Conservation (phyloP, 75 land plant species). For the Pseudotsuga menziesii region DNA sequence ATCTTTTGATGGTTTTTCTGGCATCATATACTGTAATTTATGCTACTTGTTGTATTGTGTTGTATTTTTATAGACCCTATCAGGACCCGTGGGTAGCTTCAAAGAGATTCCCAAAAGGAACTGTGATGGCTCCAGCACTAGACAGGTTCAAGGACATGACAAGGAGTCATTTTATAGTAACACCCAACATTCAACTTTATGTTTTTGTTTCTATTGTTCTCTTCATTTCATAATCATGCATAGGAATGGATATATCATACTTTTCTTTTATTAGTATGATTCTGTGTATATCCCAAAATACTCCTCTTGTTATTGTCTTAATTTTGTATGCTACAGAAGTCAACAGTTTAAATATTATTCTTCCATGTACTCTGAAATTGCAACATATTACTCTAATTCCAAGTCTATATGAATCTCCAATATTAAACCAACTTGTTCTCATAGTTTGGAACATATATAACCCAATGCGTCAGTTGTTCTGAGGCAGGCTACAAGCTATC, state of each 20-base stretch:
- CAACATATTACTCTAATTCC: background rate
- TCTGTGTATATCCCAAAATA: conserved; percentile 4
- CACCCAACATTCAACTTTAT: background rate
- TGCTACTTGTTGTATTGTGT: background rate
- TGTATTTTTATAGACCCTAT: conserved; percentile 38
- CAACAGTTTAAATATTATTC: conserved; percentile 13
- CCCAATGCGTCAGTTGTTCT: background rate
- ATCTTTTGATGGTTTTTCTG: conserved; percentile 19
- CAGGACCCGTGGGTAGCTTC: conserved; percentile 61
- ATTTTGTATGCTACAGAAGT: background rate
- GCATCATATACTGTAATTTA: background rate
- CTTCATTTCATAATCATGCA: background rate
- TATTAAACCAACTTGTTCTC: background rate
- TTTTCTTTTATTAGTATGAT: too few species aligned
- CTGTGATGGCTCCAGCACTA: conserved; percentile 94
- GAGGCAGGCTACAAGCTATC: conserved; percentile 84
- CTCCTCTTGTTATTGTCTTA: too few species aligned
- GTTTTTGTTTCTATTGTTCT: background rate
- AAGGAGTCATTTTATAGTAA: conserved; percentile 89
- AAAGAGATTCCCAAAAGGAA: conserved; percentile 88
- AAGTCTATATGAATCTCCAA: background rate
- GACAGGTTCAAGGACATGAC: conserved; percentile 90
- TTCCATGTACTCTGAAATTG: background rate
- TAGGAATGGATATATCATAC: too few species aligned
- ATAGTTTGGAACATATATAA: background rate